These are phyloP conservation scores for Phytopythium aichiense DNA, from an alignment of 352 stramenopile genomes.

Conservation along the genomic window DNA sequence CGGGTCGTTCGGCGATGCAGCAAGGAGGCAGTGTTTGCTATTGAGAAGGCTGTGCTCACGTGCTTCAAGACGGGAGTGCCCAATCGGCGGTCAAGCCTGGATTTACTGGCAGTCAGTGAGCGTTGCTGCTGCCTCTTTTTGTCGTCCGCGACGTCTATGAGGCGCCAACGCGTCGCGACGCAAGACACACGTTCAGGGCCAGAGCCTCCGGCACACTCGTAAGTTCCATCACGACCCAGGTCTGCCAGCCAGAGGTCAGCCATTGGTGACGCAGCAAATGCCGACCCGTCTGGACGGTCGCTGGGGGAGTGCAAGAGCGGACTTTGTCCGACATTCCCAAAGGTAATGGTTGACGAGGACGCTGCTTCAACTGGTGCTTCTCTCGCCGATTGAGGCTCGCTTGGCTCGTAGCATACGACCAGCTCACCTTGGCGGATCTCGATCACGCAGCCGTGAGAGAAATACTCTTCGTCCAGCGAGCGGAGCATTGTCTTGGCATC, in stretches of 20 bases:
- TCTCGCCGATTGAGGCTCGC: neutral
- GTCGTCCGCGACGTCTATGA: slow-evolving; percentile 3
- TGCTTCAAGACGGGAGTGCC: neutral
- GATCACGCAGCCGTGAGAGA: slow-evolving; percentile 8
- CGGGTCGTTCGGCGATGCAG: neutral
- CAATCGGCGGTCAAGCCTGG: neutral
- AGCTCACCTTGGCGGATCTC: slow-evolving; percentile 17
- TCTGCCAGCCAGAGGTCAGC: neutral
- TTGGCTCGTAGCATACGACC: slow-evolving; percentile 21
- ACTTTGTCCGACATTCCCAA: neutral
- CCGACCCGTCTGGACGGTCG: neutral
- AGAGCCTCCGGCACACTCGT: neutral
- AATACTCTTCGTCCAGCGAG: slow-evolving; percentile 8
- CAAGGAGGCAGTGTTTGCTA: neutral
- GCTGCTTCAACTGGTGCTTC: neutral
- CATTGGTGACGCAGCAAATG: neutral
- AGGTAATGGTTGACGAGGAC: neutral
- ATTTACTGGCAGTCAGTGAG: neutral
- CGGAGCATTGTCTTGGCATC: neutral
- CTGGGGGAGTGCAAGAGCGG: neutral
- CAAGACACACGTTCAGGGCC: neutral
- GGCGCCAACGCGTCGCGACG: neutral
- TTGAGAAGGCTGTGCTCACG: neutral
- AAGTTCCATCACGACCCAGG: neutral
- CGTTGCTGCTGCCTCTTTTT: neutral